Conservation (phyloP, 768 basidiomycete species). For the Auriscalpium microsporum region DNA sequence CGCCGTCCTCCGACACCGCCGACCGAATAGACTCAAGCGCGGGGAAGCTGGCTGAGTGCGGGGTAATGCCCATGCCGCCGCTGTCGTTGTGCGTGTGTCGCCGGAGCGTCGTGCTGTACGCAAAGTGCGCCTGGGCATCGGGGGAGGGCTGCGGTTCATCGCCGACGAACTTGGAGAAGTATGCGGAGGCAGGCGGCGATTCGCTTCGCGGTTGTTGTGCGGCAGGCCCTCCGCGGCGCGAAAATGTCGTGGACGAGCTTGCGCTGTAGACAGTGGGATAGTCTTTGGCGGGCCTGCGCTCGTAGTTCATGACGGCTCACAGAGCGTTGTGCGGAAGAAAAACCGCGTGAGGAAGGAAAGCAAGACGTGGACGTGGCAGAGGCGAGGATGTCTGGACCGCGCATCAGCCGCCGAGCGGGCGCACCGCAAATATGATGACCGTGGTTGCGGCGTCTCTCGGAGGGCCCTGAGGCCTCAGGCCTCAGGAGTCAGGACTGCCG, state of each 20-base stretch:
- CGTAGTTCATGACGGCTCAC: not conserved
- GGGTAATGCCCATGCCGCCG: slow-evolving; percentile 34
- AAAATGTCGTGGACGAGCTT: not conserved
- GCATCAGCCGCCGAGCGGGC: too few relatives aligned
- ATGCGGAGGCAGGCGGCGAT: slow-evolving; percentile 76
- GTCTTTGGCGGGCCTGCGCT: not conserved
- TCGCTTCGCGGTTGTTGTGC: slow-evolving; percentile 21
- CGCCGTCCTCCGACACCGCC: slow-evolving; percentile 21
- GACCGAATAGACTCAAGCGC: slow-evolving; percentile 24
- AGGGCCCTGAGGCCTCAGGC: too few relatives aligned
- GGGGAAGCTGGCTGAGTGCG: slow-evolving; percentile 28
- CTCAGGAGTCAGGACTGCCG: too few relatives aligned
- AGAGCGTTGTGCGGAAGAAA: not conserved
- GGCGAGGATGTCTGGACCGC: too few relatives aligned
- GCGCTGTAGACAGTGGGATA: not conserved
- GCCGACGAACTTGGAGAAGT: slow-evolving; percentile 55
- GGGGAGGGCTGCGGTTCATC: slow-evolving; percentile 46
- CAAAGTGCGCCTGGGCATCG: slow-evolving; percentile 66
- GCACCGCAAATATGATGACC: too few relatives aligned
- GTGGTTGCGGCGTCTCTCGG: too few relatives aligned
- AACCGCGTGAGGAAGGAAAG: not conserved
- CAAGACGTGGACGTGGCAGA: not conserved
- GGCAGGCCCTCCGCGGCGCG: not conserved
- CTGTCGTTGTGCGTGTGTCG: slow-evolving; percentile 47
- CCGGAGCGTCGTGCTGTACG: slow-evolving; percentile 74